Percentiles rank a stretch among this genome's conserved stretches.
Conservation (phyloP, 371 early-diverging fungal genomes). For the Syncephalastrum racemosum region DNA sequence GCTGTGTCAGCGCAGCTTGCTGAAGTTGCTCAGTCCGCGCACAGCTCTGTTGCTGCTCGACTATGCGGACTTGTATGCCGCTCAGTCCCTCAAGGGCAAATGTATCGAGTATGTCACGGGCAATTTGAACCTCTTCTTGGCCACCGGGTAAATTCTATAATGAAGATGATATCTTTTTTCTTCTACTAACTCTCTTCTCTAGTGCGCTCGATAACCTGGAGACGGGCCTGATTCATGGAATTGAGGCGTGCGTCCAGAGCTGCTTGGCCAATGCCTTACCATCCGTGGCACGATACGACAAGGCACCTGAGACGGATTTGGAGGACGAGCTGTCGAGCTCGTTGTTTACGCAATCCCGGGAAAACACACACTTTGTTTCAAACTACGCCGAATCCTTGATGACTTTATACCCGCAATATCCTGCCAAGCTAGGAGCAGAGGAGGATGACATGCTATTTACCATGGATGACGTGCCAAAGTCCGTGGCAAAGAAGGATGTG, state of each 20-base stretch:
- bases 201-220: slow-evolving; percentile 29
- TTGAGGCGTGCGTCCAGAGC: slow-evolving; percentile 25
- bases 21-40: slow-evolving; percentile 49
- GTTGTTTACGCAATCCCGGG: slow-evolving; percentile 25
- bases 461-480: slow-evolving; percentile 12
- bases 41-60: slow-evolving; percentile 56
- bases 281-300: slow-evolving; percentile 4
- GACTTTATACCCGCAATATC: slow-evolving; percentile 22
- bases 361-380: slow-evolving; percentile 17
- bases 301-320: slow-evolving; percentile 8
- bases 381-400: slow-evolving; percentile 24
- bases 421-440: slow-evolving; percentile 5
- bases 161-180: neutral
- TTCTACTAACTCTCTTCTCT: neutral
- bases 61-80: slow-evolving; percentile 56
- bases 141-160: slow-evolving; percentile 39
- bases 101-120: slow-evolving; percentile 62
- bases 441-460: slow-evolving; percentile 8
- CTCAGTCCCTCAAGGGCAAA: slow-evolving; percentile 43
- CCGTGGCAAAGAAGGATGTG: neutral
- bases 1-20: slow-evolving; percentile 49
- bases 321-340: slow-evolving; percentile 37
- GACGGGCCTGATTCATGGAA: slow-evolving; percentile 17
- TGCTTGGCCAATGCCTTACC: slow-evolving; percentile 24
- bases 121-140: slow-evolving; percentile 62